These are phyloP conservation scores for Phytopythium sindhum DNA, from an alignment of 352 stramenopile species.

Conservation along the genomic window DNA sequence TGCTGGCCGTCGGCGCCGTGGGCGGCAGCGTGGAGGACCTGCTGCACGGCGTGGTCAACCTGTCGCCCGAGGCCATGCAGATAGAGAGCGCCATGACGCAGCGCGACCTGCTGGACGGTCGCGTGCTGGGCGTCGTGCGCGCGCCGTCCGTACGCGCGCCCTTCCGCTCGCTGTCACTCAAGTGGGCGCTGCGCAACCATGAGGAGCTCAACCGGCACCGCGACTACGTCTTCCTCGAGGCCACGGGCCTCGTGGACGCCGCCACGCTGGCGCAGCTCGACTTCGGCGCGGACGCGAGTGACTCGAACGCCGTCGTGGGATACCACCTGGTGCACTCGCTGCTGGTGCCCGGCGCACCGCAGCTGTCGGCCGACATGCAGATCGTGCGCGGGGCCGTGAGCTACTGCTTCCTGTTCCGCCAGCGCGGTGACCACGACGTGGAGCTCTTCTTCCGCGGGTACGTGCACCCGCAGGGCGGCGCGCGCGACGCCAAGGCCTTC, in stretches of 20 bases:
- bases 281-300: too few relatives aligned
- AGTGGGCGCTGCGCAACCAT: constrained; percentile 60
- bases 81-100: constrained; percentile 45
- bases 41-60: constrained; percentile 50
- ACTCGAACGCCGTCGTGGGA: constrained; percentile 25
- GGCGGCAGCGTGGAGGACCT: constrained; percentile 39
- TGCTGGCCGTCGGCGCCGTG: constrained; percentile 41
- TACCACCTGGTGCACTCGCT: constrained; percentile 67
- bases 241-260: constrained; percentile 34
- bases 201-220: constrained; percentile 52
- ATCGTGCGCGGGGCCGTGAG: constrained; percentile 56
- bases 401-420: constrained; percentile 50
- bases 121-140: constrained; percentile 47
- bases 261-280: constrained; percentile 3
- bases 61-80: constrained; percentile 58
- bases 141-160: constrained; percentile 37
- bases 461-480: constrained; percentile 44
- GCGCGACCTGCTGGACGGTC: constrained; percentile 48
- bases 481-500: constrained; percentile 41
- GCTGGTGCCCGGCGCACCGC: constrained; percentile 36
- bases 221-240: constrained; percentile 68
- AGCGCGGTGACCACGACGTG: constrained; percentile 30
- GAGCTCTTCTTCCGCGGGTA: constrained; percentile 58
- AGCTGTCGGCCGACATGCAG: constrained; percentile 60
- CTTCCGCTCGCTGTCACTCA: constrained; percentile 58